Evolutionary conservation across 441 rosid species (phyloP).

Genomic region (Croton setiger): DNA sequence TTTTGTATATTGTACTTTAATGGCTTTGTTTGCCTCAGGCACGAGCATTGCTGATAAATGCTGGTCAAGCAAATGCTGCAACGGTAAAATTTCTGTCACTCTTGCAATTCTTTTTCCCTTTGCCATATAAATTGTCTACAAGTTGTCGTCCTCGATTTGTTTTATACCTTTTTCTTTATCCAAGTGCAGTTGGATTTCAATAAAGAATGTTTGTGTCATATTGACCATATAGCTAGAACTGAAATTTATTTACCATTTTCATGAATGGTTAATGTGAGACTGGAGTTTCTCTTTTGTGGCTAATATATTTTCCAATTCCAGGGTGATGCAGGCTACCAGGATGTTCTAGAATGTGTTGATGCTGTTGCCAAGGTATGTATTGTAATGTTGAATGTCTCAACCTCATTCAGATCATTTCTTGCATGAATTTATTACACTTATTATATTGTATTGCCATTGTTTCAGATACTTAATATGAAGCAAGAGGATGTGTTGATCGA

Average conservation of each 20-base stretch:
- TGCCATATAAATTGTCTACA: constrained; percentile 4
- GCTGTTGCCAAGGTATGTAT: constrained; percentile 56
- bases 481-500: constrained; percentile 71
- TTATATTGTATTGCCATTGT: constrained; percentile 11
- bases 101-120: constrained; percentile 2
- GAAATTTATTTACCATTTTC: constrained; percentile 3
- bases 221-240: constrained; percentile 11
- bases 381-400: constrained; percentile 7
- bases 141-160: neutral
- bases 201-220: neutral
- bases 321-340: constrained; percentile 97
- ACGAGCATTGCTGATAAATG: constrained; percentile 89
- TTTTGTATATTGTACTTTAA: constrained; percentile 6
- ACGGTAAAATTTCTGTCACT: constrained; percentile 51
- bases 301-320: constrained; percentile 32
- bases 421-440: neutral
- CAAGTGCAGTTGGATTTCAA: neutral
- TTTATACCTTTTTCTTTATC: neutral
- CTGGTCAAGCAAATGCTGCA: constrained; percentile 99
- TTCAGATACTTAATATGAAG: constrained; percentile 62
- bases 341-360: constrained; percentile 69
- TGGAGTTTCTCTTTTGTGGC: constrained; percentile 9
- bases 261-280: constrained; percentile 2
- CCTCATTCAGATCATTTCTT: constrained; percentile 10
- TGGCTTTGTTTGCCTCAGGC: constrained; percentile 45